phyloP scores from a whole-genome alignment of 306 rosid genomes.

The Acacia acuminata region DNA sequence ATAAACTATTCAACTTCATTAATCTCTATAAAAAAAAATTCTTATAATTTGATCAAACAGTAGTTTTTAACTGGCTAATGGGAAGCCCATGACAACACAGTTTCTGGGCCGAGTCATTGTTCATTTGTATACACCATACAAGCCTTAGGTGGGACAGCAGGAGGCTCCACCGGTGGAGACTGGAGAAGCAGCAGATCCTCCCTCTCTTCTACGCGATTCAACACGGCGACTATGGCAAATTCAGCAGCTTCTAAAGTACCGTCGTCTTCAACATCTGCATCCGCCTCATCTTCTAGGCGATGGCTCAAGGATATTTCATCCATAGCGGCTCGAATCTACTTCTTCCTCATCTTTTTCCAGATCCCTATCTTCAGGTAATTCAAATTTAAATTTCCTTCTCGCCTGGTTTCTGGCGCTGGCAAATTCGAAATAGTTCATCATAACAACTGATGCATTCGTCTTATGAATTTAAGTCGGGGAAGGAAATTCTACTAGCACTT shows the following conservation, averaged over 20 bases:
- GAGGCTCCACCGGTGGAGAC: conserved; percentile 4
- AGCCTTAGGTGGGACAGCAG: background rate
- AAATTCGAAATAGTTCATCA: background rate
- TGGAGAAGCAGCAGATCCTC: conserved; percentile 30
- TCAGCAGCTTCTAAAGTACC: conserved; percentile 39
- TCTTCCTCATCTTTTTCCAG: conserved; percentile 79
- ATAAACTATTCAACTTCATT: no score
- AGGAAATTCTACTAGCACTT: background rate
- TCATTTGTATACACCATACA: no score
- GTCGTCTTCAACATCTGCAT: conserved; percentile 29
- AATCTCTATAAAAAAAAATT: no score
- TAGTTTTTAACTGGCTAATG: background rate
- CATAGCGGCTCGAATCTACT: conserved; percentile 63
- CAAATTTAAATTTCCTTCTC: background rate
- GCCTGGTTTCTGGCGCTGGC: background rate
- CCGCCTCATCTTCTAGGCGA: conserved; percentile 39
- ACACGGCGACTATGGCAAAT: conserved; percentile 64
- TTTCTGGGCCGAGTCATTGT: background rate
- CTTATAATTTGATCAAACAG: no score
- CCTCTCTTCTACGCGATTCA: conserved; percentile 17
- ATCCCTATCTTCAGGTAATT: conserved; percentile 91
- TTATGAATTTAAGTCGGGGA: background rate
- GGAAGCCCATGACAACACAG: background rate
- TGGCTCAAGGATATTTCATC: conserved; percentile 60
- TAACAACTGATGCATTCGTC: background rate